phyloP scores from a whole-genome alignment of 169 alveolate species.

The Toxoplasma gondii region DNA sequence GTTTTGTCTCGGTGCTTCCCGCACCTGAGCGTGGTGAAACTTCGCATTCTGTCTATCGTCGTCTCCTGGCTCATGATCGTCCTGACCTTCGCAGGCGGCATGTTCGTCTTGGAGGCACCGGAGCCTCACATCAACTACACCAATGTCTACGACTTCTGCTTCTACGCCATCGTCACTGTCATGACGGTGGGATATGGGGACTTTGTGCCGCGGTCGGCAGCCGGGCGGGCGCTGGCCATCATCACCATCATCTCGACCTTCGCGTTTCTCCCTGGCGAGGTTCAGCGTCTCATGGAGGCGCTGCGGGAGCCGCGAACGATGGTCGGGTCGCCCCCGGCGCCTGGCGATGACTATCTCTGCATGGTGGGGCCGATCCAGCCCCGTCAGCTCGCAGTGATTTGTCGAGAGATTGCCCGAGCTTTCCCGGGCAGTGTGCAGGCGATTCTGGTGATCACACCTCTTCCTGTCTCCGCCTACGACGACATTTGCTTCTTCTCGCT shows the following conservation, averaged over 20 bases:
- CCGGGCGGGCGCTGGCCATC: constrained; percentile 70
- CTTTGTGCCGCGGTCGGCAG: constrained; percentile 69
- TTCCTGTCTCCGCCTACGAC: constrained; percentile 46
- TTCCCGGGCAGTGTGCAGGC: constrained; percentile 46
- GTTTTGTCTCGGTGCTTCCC: constrained; percentile 47
- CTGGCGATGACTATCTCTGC: constrained; percentile 69
- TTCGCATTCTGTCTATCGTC: constrained; percentile 39
- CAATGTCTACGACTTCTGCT: constrained; percentile 66
- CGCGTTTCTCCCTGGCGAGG: constrained; percentile 70
- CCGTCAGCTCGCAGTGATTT: constrained; percentile 37
- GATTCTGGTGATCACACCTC: constrained; percentile 50
- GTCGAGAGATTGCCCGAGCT: constrained; percentile 36
- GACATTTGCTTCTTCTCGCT: constrained; percentile 7
- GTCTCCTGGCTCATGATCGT: constrained; percentile 68
- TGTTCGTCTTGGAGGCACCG: constrained; percentile 72
- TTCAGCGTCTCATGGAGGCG: constrained; percentile 73
- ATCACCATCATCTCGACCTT: constrained; percentile 67
- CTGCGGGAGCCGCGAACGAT: constrained; percentile 64
- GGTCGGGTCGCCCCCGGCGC: constrained; percentile 66
- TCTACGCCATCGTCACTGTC: constrained; percentile 73
- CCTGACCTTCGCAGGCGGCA: constrained; percentile 73
- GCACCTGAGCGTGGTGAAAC: constrained; percentile 2
- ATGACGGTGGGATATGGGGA: constrained; percentile 75
- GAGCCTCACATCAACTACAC: constrained; percentile 34
- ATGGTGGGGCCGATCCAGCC: constrained; percentile 73